Base-by-base conservation (phyloP, 2,329 filamentous ascomycete species). In the Phaeosphaeria sp. region DNA sequence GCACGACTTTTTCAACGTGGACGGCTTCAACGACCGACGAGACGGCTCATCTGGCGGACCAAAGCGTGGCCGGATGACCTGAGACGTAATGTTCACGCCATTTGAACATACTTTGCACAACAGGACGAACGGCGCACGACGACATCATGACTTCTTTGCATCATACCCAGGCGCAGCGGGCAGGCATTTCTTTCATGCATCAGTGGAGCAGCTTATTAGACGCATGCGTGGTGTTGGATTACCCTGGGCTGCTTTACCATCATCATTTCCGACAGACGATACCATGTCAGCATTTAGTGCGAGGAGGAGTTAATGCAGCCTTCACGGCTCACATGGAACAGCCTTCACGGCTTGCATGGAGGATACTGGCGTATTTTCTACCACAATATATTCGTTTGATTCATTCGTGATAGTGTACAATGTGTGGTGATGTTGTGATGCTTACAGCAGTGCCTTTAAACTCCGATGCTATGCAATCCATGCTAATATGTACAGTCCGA, bases 1-100 rank as follows among this genome's bases (percentile, higher is more conserved):
- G 68, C 86, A 87, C 22, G 91, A 93, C 69, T 88, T 92, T 53
- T 93, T 93, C 71, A 90, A 92, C 69, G 80, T 91, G 7, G 86
- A 87, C 52, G 87, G 86, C 62, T 74, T 90, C 50, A 82, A 85
- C 57, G 85, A 77, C 49, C 66, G 85, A 44, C 89, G 89, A 70
- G 89, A 91, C 55, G 69, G 65, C 15, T 62, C 65, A 15, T 75
- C 70, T 1, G 77, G 76, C 3, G 77, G 76, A n/a, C 65, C 72
- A 0, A 79, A 79, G 69, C 66, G 75, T 42, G 75, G 77, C 22
- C 73, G 75, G 22, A 77, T 75, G 68, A 70, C 72, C 45, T 78
- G 62, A 64, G 30, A 25, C 47, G 25, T 33, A 15, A 21, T 13
- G 46, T 6, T 54, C 49, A 39, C 5, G 18, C 25, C 20, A 15